Base-by-base conservation (phyloP, 2,329 filamentous ascomycete genomes). In the Knoxdaviesia capensis region DNA sequence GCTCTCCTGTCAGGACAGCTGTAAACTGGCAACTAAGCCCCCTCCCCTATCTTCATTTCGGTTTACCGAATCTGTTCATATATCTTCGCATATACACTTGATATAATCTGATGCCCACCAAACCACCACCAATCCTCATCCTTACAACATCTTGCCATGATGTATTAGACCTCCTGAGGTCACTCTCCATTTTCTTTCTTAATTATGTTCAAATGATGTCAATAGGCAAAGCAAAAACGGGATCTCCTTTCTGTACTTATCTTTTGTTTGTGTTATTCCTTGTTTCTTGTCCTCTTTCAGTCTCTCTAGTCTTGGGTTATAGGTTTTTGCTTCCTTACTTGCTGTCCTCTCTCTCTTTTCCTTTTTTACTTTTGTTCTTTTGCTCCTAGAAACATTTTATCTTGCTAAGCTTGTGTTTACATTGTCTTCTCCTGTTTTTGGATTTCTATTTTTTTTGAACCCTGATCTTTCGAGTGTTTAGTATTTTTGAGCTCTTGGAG, bases 1-100 rank as follows among this genome's bases (percentile, higher is more conserved):
- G 81, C 81, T 41, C 67, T 87, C 47, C 65, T 88, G 42, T 83
- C 80, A 39, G 82, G 82, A 41, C 77, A 85, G 54, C 61, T 87
- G 51, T 87, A 71, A 56, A 54, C 34, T 39, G 38, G 7, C 7
- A 7, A 10, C 9, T 40, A 3, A 32, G 8, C 9, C 11, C 11
- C 34, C 34, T 35, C 34, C 34, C 8, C 34, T 11, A 9, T 9
- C 34, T 31, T n/a, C 9, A 10, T 10, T 6, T 44, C 36, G 43
- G 11, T 34, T 41, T 39, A 44, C 31, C 40, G 43, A 38, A 42
- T 35, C 37, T 35, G 40, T 35, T 31, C 31, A 28, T 35, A n/a
- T 32, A 35, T 39, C 36, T 37, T 36, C 31, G 28, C 28, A 36
- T 42, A 39, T 34, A 20, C 20, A 20, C 20, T 20, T 20, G 20